Evolutionary conservation across 2,329 filamentous ascomycete species (phyloP).

Genomic region (Lecanosticta acicola): DNA sequence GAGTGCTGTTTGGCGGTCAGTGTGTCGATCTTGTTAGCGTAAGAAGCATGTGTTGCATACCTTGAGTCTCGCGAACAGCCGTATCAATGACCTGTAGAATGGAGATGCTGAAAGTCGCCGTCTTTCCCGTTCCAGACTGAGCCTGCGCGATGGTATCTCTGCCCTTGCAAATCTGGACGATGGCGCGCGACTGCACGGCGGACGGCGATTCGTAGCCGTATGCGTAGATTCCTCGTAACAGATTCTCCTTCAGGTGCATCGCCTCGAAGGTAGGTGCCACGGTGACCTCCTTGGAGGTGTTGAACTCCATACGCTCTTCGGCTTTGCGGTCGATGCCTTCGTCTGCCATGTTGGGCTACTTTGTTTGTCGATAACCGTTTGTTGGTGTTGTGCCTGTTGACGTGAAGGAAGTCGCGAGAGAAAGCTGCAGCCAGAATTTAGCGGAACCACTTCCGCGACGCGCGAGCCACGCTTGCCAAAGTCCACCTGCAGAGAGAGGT

Average conservation of each 20-base stretch:
- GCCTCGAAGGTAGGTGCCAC: constrained; percentile 81
- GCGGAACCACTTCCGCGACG: not conserved
- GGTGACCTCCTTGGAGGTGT: constrained; percentile 94
- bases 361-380: constrained; percentile 3
- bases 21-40: not conserved
- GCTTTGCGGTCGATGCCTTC: constrained; percentile 77
- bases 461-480: no score
- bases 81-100: constrained; percentile 98
- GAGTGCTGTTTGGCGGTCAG: constrained; percentile 52
- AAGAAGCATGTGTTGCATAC: constrained; percentile 56
- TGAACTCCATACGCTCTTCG: constrained; percentile 97
- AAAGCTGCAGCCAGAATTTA: not conserved
- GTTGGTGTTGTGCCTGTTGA: constrained; percentile 3
- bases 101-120: constrained; percentile 98
- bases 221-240: constrained; percentile 93
- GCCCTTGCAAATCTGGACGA: constrained; percentile 98
- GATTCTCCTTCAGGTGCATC: constrained; percentile 96
- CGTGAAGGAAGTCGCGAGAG: constrained; percentile 1
- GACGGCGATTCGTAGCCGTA: constrained; percentile 98
- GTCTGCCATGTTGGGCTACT: constrained; percentile 69
- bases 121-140: constrained; percentile 99
- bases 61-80: constrained; percentile 92
- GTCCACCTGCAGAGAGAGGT: no score
- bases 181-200: constrained; percentile 93
- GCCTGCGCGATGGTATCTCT: constrained; percentile 98